Percentiles rank a stretch among this genome's conserved stretches.
Conservation (phyloP, 2,329 filamentous ascomycete species). For the Ophiostoma australiae region DNA sequence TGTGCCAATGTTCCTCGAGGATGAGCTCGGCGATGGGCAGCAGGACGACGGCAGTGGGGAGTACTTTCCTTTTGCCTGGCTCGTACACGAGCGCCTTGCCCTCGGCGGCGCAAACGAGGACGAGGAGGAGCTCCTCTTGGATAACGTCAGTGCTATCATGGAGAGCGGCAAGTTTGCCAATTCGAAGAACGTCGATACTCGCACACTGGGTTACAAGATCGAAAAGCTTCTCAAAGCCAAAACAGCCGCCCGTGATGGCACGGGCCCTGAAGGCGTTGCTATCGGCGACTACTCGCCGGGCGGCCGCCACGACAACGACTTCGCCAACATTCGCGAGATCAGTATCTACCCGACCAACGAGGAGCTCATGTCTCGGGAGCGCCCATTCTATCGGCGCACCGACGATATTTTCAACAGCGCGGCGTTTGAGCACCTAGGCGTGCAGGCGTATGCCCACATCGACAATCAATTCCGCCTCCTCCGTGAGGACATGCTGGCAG, state of each 20-base stretch:
- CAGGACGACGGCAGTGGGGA: conserved; percentile 28
- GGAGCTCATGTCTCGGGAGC: conserved; percentile 52
- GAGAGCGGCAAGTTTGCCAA: conserved; percentile 30
- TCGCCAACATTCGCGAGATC: conserved; percentile 55
- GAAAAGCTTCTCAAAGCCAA: conserved; percentile 36
- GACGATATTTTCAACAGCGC: conserved; percentile 43
- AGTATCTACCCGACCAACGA: conserved; percentile 61
- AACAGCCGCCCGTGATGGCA: neutral
- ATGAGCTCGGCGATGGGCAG: conserved; percentile 33
- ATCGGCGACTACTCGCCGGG: conserved; percentile 43
- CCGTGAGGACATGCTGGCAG: conserved; percentile 64
- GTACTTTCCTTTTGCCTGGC: conserved; percentile 44
- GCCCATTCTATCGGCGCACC: conserved; percentile 52
- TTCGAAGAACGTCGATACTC: conserved; percentile 30
- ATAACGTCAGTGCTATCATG: conserved; percentile 29
- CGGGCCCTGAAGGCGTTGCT: too few relatives aligned
- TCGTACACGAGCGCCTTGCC: conserved; percentile 46
- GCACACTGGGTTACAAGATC: conserved; percentile 34
- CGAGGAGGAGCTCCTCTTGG: conserved; percentile 24
- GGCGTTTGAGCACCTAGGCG: conserved; percentile 29
- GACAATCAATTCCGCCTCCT: conserved; percentile 70
- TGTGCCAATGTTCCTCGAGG: conserved; percentile 32
- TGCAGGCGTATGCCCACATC: conserved; percentile 48
- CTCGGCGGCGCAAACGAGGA: conserved; percentile 30
- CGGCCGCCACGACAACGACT: conserved; percentile 70